Percentiles rank a stretch among this genome's conserved stretches.
Evolutionary conservation across 164 flowering plant genomes (phyloP).

Genomic region (Tetrastigma voinierianum): DNA sequence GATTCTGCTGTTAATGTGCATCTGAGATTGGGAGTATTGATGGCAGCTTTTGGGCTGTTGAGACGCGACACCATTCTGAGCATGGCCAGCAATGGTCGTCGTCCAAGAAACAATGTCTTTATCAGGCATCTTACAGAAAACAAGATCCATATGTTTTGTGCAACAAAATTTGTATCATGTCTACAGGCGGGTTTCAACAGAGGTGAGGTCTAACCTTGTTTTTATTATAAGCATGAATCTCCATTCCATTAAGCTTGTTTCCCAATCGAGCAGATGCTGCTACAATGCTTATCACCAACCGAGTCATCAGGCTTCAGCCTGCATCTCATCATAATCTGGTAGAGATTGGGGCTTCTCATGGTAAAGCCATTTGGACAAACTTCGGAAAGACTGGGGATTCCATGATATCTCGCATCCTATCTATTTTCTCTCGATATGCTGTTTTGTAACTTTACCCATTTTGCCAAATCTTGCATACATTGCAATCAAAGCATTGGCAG

Average conservation of each 20-base stretch:
- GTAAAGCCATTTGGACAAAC: conserved; percentile 58
- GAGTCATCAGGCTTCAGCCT: conserved; percentile 60
- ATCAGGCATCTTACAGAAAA: conserved; percentile 46
- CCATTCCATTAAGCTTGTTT: conserved; percentile 60
- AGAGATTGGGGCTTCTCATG: conserved; percentile 62
- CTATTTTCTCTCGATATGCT: too few relatives aligned
- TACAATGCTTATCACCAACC: conserved; percentile 45
- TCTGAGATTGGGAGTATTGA: too few relatives aligned
- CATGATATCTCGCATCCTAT: conserved; percentile 65
- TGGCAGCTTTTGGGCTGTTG: too few relatives aligned
- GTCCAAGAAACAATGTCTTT: conserved; percentile 78
- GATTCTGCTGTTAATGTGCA: conserved; percentile 69
- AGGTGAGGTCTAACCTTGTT: conserved; percentile 48
- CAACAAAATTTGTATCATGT: conserved; percentile 71
- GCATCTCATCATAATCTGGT: conserved; percentile 37
- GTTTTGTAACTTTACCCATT: conserved; percentile 42
- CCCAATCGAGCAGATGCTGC: conserved; percentile 61
- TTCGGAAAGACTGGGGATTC: conserved; percentile 87
- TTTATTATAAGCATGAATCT: conserved; percentile 67
- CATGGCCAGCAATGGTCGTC: conserved; percentile 62
- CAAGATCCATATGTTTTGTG: conserved; percentile 40
- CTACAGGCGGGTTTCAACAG: conserved; percentile 66
- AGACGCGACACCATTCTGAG: conserved; percentile 50
- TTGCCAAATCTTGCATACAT: conserved; percentile 66
- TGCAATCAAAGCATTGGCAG: conserved; percentile 71